Conservation (phyloP, 148 eudicot genomes). For the Rhododendron kiyosumense region DNA sequence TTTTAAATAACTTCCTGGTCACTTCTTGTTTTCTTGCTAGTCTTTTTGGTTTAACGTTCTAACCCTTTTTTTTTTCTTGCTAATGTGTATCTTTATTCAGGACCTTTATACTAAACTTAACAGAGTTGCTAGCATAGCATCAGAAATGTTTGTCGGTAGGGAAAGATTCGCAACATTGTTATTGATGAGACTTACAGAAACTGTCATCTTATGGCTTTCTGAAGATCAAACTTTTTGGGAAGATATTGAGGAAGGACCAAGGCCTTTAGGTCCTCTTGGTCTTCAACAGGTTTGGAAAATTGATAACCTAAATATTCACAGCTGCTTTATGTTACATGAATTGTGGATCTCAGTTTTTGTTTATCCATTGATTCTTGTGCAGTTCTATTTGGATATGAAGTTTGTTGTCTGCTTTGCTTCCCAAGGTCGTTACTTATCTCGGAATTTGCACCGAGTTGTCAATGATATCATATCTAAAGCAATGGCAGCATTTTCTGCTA, state of each 20-base stretch:
- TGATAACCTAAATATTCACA: not conserved
- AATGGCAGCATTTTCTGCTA: conserved; percentile 69
- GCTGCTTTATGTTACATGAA: not conserved
- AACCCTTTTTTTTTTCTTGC: not conserved
- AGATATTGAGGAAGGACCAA: conserved; percentile 68
- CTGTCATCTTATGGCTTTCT: conserved; percentile 80
- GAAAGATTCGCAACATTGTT: conserved; percentile 85
- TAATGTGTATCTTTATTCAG: conserved; percentile 22
- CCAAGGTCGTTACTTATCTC: conserved; percentile 93
- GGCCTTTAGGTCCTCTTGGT: conserved; percentile 70
- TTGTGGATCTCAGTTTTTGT: not conserved
- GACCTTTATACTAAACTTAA: conserved; percentile 67
- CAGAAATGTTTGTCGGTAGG: conserved; percentile 79
- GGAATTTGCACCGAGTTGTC: conserved; percentile 77
- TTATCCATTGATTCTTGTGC: conserved; percentile 16
- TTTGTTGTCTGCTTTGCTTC: conserved; percentile 86
- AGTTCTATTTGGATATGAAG: conserved; percentile 98
- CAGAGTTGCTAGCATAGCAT: conserved; percentile 54
- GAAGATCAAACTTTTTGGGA: conserved; percentile 90
- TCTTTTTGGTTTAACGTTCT: not conserved
- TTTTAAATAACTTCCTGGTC: not conserved
- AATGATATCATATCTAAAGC: conserved; percentile 75
- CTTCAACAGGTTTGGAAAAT: conserved; percentile 70
- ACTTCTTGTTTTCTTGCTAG: not conserved
- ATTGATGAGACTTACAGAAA: conserved; percentile 87